These are phyloP conservation scores for Trebouxiophyceae sp. DNA, from an alignment of 163 green algal species.

Conservation along the genomic window DNA sequence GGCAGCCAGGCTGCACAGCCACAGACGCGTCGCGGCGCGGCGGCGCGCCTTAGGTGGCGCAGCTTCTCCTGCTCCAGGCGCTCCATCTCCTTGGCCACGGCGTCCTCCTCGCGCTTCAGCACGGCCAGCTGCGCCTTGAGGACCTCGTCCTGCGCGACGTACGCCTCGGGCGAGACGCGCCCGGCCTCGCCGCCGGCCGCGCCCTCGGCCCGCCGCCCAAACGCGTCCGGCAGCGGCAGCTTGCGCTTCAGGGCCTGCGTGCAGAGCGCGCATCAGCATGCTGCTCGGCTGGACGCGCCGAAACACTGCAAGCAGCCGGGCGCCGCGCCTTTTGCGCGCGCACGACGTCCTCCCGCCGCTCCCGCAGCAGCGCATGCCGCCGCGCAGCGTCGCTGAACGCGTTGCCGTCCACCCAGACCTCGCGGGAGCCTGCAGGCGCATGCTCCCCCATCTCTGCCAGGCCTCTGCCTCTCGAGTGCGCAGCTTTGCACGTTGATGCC, in stretches of 20 bases:
- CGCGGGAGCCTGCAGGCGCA: no score
- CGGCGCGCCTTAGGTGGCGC: slow-evolving; percentile 36
- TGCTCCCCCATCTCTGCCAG: no score
- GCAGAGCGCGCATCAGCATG: neutral
- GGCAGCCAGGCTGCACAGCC: neutral
- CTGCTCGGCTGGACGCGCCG: no score
- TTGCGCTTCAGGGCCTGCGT: slow-evolving; percentile 47
- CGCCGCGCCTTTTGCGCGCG: no score
- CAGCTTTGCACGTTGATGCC: no score
- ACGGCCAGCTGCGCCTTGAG: slow-evolving; percentile 62
- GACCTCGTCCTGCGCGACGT: slow-evolving; percentile 63
- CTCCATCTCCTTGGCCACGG: slow-evolving; percentile 55
- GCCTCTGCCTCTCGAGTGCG: no score
- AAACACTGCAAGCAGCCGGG: no score
- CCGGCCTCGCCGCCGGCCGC: neutral
- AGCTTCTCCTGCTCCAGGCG: slow-evolving; percentile 65
- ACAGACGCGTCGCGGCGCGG: neutral
- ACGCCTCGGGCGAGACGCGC: slow-evolving; percentile 27
- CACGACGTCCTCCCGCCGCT: no score
- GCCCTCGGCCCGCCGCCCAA: neutral
- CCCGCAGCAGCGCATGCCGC: neutral
- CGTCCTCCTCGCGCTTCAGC: slow-evolving; percentile 81
- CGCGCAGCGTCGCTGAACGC: neutral
- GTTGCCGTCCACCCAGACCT: no score
- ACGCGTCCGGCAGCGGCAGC: slow-evolving; percentile 49